Conservation (phyloP, 192 early-diverging fungal genomes). For the Diversispora epigaea region DNA sequence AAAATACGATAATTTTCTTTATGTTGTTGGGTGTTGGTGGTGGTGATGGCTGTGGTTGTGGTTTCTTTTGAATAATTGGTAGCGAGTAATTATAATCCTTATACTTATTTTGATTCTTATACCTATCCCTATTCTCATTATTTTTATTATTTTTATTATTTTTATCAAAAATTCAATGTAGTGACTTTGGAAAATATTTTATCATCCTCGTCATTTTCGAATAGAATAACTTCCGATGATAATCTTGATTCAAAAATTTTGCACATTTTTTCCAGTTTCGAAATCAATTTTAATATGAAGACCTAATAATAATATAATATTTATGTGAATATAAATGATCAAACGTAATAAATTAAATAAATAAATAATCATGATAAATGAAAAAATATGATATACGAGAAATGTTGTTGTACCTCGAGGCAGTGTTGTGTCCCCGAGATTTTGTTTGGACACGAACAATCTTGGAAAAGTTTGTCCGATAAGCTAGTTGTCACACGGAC, state of each 20-base stretch:
- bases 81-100: neutral
- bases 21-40: neutral
- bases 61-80: neutral
- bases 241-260: slow-evolving; percentile 49
- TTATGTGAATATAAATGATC: neutral
- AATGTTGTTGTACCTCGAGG: too few species aligned
- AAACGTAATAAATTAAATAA: neutral
- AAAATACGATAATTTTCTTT: slow-evolving; percentile 17
- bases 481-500: too few species aligned
- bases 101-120: too few species aligned
- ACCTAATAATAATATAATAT: slow-evolving; percentile 34
- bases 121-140: slow-evolving; percentile 21
- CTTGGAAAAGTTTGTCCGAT: too few species aligned
- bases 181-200: slow-evolving; percentile 28
- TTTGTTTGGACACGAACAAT: too few species aligned
- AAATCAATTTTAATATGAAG: slow-evolving; percentile 67
- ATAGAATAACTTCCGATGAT: slow-evolving; percentile 37
- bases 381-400: too few species aligned
- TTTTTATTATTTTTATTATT: neutral
- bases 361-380: neutral
- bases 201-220: slow-evolving; percentile 38
- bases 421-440: too few species aligned
- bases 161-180: slow-evolving; percentile 9
- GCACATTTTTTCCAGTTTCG: slow-evolving; percentile 57
- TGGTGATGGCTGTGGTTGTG: too few species aligned